These are phyloP conservation scores for Rosa persica DNA, from an alignment of 306 rosid genomes.

Conservation along the genomic window DNA sequence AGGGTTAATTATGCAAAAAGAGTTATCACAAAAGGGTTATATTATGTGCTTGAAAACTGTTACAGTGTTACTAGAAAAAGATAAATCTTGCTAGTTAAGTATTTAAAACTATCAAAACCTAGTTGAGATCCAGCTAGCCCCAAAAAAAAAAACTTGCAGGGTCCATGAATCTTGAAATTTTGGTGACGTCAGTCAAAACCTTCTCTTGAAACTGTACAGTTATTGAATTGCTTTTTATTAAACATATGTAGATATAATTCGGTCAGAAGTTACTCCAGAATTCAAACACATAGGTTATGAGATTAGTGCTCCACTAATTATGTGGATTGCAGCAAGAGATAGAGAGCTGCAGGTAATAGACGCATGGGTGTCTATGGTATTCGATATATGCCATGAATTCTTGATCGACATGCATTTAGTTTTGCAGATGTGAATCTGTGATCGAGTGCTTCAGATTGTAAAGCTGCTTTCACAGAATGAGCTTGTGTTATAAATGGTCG, in stretches of 20 bases:
- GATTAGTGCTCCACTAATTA: neutral
- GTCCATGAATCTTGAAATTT: neutral
- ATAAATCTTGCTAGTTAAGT: neutral
- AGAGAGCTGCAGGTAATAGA: neutral
- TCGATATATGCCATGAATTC: constrained; percentile 27
- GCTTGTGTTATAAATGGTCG: constrained; percentile 24
- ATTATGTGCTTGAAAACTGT: too few species aligned
- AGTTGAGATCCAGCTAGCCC: neutral
- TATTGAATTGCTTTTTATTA: neutral
- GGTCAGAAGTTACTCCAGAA: neutral
- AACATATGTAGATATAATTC: neutral
- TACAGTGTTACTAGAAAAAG: too few species aligned
- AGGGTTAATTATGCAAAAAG: too few species aligned
- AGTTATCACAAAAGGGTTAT: too few species aligned
- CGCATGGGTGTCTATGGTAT: neutral
- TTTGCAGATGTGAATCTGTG: constrained; percentile 1
- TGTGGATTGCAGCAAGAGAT: neutral
- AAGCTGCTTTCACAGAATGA: constrained; percentile 40
- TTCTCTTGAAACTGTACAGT: neutral
- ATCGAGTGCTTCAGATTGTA: constrained; percentile 44
- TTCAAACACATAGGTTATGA: neutral
- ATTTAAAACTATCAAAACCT: neutral
- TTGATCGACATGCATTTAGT: constrained; percentile 4
- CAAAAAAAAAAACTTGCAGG: neutral
- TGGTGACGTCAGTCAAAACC: neutral